A percentile compares a stretch with the other conserved stretches of the same genome.
Evolutionary conservation across 805 yeast genomes (phyloP).

Genomic region (Lipomyces chichibuensis): DNA sequence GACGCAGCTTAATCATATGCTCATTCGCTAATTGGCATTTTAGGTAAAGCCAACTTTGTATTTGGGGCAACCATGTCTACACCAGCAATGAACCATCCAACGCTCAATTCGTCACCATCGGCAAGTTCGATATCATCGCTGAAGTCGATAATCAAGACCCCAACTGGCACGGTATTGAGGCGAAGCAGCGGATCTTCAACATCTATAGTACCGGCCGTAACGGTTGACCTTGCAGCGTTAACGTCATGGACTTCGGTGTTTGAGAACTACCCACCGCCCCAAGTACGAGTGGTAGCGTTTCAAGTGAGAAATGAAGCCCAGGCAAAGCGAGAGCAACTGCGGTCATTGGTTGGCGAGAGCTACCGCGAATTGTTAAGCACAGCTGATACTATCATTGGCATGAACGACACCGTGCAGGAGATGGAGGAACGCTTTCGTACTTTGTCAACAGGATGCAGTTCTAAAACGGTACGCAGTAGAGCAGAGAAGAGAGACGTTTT

Average conservation of each 20-base stretch:
- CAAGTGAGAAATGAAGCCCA: conserved; percentile 29
- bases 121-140: conserved; percentile 7
- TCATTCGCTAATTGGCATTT: neutral
- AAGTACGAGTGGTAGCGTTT: conserved; percentile 30
- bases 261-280: conserved; percentile 30
- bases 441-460: conserved; percentile 20
- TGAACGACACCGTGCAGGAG: conserved; percentile 20
- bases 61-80: neutral
- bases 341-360: conserved; percentile 34
- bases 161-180: neutral
- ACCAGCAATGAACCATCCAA: neutral
- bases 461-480: conserved; percentile 12
- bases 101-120: conserved; percentile 2
- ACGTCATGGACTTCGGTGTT: conserved; percentile 30
- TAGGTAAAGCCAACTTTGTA: neutral
- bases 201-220: neutral
- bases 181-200: conserved; percentile 1
- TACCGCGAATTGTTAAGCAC: conserved; percentile 33
- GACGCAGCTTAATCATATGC: neutral
- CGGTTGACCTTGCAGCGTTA: conserved; percentile 17
- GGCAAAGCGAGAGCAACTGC: conserved; percentile 29
- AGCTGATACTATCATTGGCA: conserved; percentile 30
- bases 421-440: conserved; percentile 25
- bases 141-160: conserved; percentile 1
- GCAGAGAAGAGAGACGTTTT: conserved; percentile 7